Base-by-base conservation (phyloP, 2,329 filamentous ascomycete species). In the Pseudocercospora vitis region DNA sequence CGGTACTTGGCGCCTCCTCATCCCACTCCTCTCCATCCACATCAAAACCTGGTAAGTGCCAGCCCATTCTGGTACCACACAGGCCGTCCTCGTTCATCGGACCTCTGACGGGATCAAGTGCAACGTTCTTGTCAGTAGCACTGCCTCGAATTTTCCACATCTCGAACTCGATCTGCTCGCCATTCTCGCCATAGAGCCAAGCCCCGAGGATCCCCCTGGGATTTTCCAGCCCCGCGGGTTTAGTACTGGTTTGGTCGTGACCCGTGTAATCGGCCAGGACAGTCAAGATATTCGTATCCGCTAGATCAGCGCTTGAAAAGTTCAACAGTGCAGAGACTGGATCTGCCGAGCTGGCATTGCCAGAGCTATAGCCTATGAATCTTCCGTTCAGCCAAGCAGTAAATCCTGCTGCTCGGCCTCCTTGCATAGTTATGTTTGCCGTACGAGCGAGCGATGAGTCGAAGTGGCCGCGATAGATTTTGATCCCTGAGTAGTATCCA, bases 231-330 rank as follows among this genome's bases (percentile, higher is more conserved):
- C 72, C 74, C 45, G 84, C 84, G 76, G 80, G 71, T 1, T 60
- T 61, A 7, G 70, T 68, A 1, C 72, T 72, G 0, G 76, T 78
- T 19, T 81, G 73, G 42, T 83, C 81, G 62, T 85, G 80, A 6
- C 82, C 82, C 7, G 79, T 81, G 67, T 85, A 78, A 61, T 85
- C 80, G 65, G 82, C 78, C n/a, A 84, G 71, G 2, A 84, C 68
- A 3, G 82, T 75, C 4, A 84, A 70, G 2, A 79, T 66, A 51
- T 82, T 81, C 0, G 74, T 67, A 0, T 61, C 65, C 0, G 62
- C 65, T 0, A 42, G 60, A 55, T 76, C 79, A 2, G 72, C 73
- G 42, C 80, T 79, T 26, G 70, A 63, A 62, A 85, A 83, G 0
- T 79, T 76, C 26, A 84, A 72, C 0, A 74, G 71, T 2, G 71